Conservation (phyloP, 371 early-diverging fungal species). For the Apophysomyces ossiformis region DNA sequence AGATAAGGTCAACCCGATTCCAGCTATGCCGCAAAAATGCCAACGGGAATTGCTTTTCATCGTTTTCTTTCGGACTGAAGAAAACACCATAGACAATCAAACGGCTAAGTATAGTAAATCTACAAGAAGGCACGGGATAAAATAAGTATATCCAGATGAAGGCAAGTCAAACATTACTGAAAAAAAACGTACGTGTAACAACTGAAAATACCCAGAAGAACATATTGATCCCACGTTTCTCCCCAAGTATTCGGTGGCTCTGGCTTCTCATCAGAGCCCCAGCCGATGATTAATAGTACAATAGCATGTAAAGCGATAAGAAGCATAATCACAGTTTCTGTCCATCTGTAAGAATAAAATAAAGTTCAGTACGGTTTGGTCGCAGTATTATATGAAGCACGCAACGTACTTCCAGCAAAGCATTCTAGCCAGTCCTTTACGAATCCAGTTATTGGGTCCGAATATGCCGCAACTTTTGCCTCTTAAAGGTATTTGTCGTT, state of each 20-base stretch:
- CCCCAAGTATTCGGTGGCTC: slow-evolving; percentile 52
- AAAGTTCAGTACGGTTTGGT: too few relatives aligned
- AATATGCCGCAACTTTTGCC: slow-evolving; percentile 45
- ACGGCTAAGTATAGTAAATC: slow-evolving; percentile 48
- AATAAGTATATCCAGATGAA: background rate
- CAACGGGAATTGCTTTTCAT: slow-evolving; percentile 24
- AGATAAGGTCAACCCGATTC: slow-evolving; percentile 70
- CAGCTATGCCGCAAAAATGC: slow-evolving; percentile 70
- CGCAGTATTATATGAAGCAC: background rate
- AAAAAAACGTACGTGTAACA: slow-evolving; percentile 59
- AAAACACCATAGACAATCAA: slow-evolving; percentile 63
- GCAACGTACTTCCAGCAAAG: slow-evolving; percentile 38
- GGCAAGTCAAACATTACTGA: background rate
- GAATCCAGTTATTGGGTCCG: slow-evolving; percentile 32
- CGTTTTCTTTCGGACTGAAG: slow-evolving; percentile 31
- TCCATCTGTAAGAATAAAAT: slow-evolving; percentile 45
- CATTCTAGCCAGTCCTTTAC: slow-evolving; percentile 25
- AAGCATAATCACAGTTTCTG: slow-evolving; percentile 56
- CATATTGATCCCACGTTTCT: slow-evolving; percentile 60
- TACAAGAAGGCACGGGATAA: slow-evolving; percentile 12
- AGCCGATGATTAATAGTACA: slow-evolving; percentile 51
- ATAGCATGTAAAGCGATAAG: slow-evolving; percentile 55
- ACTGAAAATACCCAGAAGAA: slow-evolving; percentile 55
- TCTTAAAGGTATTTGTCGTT: slow-evolving; percentile 21
- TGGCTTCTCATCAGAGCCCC: slow-evolving; percentile 38